phyloP scores from a whole-genome alignment of 1,284 basidiomycete species.

The Phellopilus nigrolimitatus region DNA sequence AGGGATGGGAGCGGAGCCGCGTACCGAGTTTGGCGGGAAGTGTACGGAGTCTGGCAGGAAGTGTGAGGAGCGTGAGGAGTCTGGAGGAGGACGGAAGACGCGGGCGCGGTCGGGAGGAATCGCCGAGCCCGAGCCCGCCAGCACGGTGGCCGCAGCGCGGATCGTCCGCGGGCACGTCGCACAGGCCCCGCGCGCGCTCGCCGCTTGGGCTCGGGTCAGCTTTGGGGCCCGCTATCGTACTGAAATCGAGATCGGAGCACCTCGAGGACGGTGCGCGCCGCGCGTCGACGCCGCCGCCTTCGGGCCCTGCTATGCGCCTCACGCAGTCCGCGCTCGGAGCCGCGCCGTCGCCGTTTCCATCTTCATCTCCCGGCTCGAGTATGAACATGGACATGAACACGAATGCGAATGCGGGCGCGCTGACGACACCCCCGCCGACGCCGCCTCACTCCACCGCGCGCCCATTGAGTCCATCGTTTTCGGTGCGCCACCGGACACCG shows the following conservation, averaged over 20 bases:
- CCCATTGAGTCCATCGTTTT: no score
- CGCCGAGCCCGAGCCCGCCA: background rate
- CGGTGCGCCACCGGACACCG: background rate
- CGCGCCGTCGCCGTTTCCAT: no score
- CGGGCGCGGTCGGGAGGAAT: constrained; percentile 2
- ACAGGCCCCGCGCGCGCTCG: constrained; percentile 15
- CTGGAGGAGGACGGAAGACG: constrained; percentile 4
- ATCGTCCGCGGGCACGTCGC: background rate
- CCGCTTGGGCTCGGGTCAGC: constrained; percentile 10
- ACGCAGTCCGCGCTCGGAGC: background rate
- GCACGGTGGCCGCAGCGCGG: background rate
- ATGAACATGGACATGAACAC: background rate
- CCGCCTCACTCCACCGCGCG: no score
- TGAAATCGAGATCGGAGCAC: constrained; percentile 7
- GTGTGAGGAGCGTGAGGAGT: background rate
- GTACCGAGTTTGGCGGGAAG: background rate
- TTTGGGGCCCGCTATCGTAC: constrained; percentile 11
- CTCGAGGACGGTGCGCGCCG: background rate
- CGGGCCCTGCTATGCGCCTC: background rate
- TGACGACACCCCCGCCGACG: constrained; percentile 13
- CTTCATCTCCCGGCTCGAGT: background rate
- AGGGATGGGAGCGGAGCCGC: background rate
- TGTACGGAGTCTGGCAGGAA: background rate
- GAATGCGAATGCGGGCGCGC: constrained; percentile 5
- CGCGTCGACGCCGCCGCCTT: background rate